Evolutionary conservation across 805 yeast genomes (phyloP).

Genomic region (Metschnikowia picachoensis): DNA sequence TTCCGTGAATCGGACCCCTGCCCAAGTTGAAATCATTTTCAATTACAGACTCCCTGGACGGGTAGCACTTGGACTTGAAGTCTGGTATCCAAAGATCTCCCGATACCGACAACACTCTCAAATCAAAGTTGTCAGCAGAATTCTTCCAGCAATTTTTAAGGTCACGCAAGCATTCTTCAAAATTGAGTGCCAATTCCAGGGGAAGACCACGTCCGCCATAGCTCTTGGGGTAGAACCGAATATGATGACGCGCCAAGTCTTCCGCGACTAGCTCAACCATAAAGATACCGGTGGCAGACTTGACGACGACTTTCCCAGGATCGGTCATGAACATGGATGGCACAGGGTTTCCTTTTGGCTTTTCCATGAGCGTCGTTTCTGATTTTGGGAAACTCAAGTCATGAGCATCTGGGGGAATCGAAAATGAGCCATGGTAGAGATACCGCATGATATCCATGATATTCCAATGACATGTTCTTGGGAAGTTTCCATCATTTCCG

Average conservation of each 20-base stretch:
- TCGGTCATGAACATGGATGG: constrained; percentile 25
- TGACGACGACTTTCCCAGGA: constrained; percentile 32
- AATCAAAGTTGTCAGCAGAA: constrained; percentile 34
- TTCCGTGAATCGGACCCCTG: constrained; percentile 36
- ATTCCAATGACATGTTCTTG: constrained; percentile 83
- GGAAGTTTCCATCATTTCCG: constrained; percentile 37
- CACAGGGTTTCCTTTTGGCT: constrained; percentile 11
- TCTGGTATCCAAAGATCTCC: constrained; percentile 58
- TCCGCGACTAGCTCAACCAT: constrained; percentile 67
- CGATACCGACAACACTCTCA: constrained; percentile 57
- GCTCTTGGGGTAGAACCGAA: constrained; percentile 56
- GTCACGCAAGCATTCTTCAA: constrained; percentile 33
- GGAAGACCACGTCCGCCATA: constrained; percentile 63
- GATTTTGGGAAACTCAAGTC: constrained; percentile 39
- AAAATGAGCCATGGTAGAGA: constrained; percentile 75
- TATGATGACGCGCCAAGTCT: constrained; percentile 49
- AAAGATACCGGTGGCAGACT: constrained; percentile 65
- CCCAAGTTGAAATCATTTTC: constrained; percentile 41
- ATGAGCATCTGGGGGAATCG: constrained; percentile 58
- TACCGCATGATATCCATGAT: constrained; percentile 75
- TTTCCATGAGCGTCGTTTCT: constrained; percentile 28
- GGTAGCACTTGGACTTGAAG: constrained; percentile 30
- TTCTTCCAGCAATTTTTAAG: constrained; percentile 25
- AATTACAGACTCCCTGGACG: constrained; percentile 20
- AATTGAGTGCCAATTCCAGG: constrained; percentile 45